These are phyloP conservation scores for Podochytrium sp. DNA, from an alignment of 192 early-diverging fungal genomes.

Conservation along the genomic window DNA sequence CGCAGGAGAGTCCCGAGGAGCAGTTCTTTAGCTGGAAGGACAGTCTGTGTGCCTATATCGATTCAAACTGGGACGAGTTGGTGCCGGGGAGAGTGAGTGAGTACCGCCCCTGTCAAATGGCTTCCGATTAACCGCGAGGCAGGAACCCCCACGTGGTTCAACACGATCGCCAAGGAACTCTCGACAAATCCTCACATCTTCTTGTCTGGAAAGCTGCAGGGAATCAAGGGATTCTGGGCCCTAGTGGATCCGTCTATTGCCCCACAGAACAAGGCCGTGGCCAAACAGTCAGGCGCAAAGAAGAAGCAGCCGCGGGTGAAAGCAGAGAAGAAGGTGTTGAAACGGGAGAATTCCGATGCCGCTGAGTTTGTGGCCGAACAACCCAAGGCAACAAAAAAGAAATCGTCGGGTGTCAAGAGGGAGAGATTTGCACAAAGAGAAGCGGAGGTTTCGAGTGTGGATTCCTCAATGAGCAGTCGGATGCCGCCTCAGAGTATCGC, in stretches of 20 bases:
- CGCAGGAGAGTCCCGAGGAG: slow-evolving; percentile 41
- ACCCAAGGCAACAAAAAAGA: too few relatives aligned
- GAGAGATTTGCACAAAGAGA: too few relatives aligned
- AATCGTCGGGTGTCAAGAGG: too few relatives aligned
- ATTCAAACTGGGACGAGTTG: slow-evolving; percentile 75
- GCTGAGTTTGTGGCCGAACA: not conserved
- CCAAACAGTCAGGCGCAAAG: slow-evolving; percentile 20
- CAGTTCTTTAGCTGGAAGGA: slow-evolving; percentile 81
- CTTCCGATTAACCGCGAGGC: not conserved
- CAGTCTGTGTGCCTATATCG: slow-evolving; percentile 78
- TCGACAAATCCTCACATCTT: slow-evolving; percentile 80
- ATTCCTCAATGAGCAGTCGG: too few relatives aligned
- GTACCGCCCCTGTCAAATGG: too few relatives aligned
- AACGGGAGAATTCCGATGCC: not conserved
- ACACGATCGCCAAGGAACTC: slow-evolving; percentile 81
- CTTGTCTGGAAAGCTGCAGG: slow-evolving; percentile 71
- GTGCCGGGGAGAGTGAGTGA: slow-evolving; percentile 70
- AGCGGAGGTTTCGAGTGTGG: too few relatives aligned
- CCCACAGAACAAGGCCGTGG: slow-evolving; percentile 2
- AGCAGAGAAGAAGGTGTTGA: not conserved
- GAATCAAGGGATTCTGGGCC: slow-evolving; percentile 63
- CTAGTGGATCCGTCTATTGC: slow-evolving; percentile 7
- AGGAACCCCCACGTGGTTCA: slow-evolving; percentile 82
- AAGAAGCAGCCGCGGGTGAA: not conserved
- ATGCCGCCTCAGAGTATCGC: too few relatives aligned